A percentile compares a stretch with the other conserved stretches of the same genome.
Conservation (phyloP, 225 moss, liverwort and hornwort genomes). For the Physcomitrellopsis africana region DNA sequence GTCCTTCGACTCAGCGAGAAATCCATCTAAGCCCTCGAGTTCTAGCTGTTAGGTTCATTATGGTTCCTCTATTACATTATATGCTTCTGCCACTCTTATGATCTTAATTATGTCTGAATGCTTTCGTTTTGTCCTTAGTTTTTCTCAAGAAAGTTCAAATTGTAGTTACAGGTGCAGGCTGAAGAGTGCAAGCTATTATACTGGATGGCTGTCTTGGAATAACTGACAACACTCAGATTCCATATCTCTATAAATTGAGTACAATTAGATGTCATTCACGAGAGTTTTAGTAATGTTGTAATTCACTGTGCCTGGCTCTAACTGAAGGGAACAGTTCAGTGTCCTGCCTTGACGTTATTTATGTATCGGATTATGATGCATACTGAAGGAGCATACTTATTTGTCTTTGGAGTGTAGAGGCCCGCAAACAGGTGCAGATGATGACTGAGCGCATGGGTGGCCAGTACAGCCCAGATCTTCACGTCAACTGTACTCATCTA, state of each 20-base stretch:
- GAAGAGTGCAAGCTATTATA: not conserved
- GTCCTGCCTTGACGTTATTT: constrained; percentile 1
- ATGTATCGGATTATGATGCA: constrained; percentile 17
- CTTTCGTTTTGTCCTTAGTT: not conserved
- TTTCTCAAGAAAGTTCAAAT: not conserved
- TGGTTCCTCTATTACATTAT: not conserved
- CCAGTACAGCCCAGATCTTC: constrained; percentile 68
- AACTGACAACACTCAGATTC: not conserved
- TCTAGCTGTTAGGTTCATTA: constrained; percentile 1
- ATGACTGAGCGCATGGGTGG: constrained; percentile 77
- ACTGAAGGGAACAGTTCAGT: not conserved
- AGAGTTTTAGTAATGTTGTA: not conserved
- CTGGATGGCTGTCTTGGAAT: constrained; percentile 15
- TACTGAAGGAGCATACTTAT: constrained; percentile 15
- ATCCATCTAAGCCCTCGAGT: not conserved
- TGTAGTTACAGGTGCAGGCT: not conserved
- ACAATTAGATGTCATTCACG: not conserved
- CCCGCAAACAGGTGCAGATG: constrained; percentile 72
- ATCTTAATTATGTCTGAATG: not conserved
- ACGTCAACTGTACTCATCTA: constrained; percentile 67
- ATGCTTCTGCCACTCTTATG: not conserved
- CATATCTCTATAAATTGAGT: too few relatives aligned
- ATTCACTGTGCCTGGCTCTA: not conserved
- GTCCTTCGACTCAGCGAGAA: not conserved
- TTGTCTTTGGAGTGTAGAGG: constrained; percentile 53